Conservation (phyloP, 345 rosid genomes). For the Salix purpurea region DNA sequence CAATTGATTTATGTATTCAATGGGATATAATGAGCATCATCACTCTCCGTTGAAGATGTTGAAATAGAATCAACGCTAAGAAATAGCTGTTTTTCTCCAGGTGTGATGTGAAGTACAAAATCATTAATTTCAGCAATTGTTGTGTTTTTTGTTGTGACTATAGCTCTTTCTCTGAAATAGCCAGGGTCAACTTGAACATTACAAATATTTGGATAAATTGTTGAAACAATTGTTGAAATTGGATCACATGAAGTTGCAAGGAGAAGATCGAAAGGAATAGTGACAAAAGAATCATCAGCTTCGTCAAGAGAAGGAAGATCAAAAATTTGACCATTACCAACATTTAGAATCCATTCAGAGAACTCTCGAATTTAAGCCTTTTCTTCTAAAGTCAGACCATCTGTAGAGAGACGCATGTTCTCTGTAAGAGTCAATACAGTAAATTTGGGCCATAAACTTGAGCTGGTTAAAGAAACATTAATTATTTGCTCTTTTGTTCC, state of each 20-base stretch:
- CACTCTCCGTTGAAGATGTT: background rate
- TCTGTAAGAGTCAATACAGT: background rate
- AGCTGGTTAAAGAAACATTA: background rate
- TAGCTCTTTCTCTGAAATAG: background rate
- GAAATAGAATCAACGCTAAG: background rate
- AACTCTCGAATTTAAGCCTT: background rate
- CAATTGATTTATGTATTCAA: slow-evolving; percentile 4
- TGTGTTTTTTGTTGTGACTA: background rate
- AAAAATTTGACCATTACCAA: background rate
- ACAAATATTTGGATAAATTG: background rate
- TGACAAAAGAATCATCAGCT: background rate
- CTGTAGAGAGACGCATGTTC: background rate
- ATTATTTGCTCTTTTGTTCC: background rate
- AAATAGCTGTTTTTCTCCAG: background rate
- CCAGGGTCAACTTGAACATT: too few relatives aligned
- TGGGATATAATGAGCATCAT: background rate
- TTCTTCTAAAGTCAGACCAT: too few relatives aligned
- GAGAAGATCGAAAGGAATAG: background rate
- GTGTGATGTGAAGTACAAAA: background rate
- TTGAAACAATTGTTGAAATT: background rate
- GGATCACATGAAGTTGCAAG: background rate
- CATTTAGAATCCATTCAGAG: background rate
- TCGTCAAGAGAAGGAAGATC: background rate
- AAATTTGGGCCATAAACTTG: background rate
- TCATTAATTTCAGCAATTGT: background rate